These are phyloP conservation scores for Fusarium newnesense DNA, from an alignment of 2,329 filamentous ascomycete species.

Conservation along the genomic window DNA sequence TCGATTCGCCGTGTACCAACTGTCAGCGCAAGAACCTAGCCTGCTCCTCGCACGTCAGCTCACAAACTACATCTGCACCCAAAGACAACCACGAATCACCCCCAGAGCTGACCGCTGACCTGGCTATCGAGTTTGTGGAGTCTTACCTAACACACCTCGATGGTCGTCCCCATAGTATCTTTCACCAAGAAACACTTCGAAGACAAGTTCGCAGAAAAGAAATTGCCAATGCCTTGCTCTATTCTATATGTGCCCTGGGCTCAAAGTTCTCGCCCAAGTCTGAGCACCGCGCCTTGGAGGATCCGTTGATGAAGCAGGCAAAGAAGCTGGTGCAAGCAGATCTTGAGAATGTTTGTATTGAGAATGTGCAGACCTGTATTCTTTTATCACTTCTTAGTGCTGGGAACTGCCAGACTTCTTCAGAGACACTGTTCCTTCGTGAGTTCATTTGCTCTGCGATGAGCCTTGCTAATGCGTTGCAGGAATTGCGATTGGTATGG, in stretches of 20 bases:
- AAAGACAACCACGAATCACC: accelerated
- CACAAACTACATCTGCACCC: background rate
- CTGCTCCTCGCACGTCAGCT: background rate
- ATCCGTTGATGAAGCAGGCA: background rate
- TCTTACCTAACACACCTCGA: background rate
- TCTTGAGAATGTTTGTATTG: slow-evolving; percentile 11
- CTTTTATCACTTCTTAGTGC: background rate
- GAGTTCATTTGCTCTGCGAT: background rate
- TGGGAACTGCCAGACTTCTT: background rate
- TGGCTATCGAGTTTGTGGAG: background rate
- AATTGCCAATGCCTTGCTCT: background rate
- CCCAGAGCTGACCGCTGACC: background rate
- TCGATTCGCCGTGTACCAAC: background rate
- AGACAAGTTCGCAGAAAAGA: background rate
- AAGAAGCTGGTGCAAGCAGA: background rate
- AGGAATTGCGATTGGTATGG: slow-evolving; percentile 10
- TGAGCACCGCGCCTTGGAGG: background rate
- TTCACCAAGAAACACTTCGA: background rate
- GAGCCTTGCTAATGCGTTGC: background rate
- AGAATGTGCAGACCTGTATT: slow-evolving; percentile 5
- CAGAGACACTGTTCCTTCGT: background rate
- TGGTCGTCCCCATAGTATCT: background rate
- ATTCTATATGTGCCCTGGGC: background rate
- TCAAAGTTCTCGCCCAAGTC: background rate
- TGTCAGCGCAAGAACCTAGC: background rate